These are phyloP conservation scores for Euphorbia corollata DNA, from an alignment of 441 rosid genomes.

Conservation along the genomic window DNA sequence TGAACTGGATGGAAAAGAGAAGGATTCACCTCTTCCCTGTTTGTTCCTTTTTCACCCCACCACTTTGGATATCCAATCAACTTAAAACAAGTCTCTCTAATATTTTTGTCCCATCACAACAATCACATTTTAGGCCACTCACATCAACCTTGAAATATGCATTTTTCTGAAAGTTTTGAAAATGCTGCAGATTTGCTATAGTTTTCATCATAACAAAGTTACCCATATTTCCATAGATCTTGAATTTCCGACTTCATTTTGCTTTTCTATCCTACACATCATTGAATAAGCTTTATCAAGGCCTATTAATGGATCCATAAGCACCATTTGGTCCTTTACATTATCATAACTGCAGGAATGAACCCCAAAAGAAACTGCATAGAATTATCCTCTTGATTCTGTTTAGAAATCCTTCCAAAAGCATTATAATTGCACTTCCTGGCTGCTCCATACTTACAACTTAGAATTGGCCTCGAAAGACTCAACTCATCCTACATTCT, in stretches of 20 bases:
- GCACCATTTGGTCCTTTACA: background rate
- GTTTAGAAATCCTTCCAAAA: too few species aligned
- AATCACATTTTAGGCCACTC: too few species aligned
- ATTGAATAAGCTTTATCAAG: background rate
- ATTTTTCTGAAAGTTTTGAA: too few species aligned
- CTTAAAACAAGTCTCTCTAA: background rate
- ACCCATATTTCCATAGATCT: background rate
- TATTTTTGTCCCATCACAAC: too few species aligned
- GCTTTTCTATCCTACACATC: background rate
- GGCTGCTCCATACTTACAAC: background rate
- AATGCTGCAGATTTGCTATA: too few species aligned
- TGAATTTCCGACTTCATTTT: background rate
- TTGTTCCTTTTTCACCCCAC: background rate
- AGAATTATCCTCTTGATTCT: too few species aligned
- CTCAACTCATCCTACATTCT: background rate
- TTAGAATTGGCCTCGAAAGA: background rate
- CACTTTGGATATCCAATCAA: background rate
- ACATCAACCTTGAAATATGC: too few species aligned
- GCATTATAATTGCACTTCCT: background rate
- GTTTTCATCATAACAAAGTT: too few species aligned
- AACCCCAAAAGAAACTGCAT: background rate
- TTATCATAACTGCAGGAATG: background rate
- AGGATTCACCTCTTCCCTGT: too few species aligned
- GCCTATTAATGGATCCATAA: background rate
- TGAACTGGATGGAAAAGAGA: too few species aligned